Percentiles rank a stretch among this genome's conserved stretches.
Evolutionary conservation across 2,329 filamentous ascomycete genomes (phyloP).

Genomic region (Trichoderma polysporum): DNA sequence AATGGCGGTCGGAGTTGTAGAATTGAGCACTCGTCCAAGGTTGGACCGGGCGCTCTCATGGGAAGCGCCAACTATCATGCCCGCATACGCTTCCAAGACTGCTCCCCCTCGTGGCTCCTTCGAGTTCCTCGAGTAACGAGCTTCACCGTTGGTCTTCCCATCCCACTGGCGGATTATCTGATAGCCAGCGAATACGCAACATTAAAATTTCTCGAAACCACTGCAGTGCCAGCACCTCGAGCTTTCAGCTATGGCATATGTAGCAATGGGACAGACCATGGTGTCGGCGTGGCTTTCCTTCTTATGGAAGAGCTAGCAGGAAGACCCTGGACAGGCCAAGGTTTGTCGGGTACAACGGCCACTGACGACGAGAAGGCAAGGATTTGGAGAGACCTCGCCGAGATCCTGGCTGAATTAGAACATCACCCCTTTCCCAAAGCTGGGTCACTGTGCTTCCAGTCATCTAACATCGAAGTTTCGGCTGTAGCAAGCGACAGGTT

Average conservation of each 20-base stretch:
- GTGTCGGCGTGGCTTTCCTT: slow-evolving; percentile 32
- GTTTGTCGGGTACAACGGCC: neutral
- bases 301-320: slow-evolving; percentile 32
- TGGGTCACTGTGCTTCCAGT: slow-evolving; percentile 27
- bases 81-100: slow-evolving; percentile 31
- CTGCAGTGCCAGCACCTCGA: slow-evolving; percentile 31
- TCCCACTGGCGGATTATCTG: slow-evolving; percentile 30
- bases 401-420: slow-evolving; percentile 31
- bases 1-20: slow-evolving; percentile 20
- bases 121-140: slow-evolving; percentile 27
- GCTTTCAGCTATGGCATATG: slow-evolving; percentile 29
- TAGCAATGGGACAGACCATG: slow-evolving; percentile 24
- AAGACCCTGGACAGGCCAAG: slow-evolving; percentile 25
- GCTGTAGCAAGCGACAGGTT: slow-evolving; percentile 33
- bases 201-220: slow-evolving; percentile 35
- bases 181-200: slow-evolving; percentile 35
- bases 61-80: slow-evolving; percentile 33
- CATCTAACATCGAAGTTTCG: slow-evolving; percentile 23
- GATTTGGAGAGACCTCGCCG: slow-evolving; percentile 29
- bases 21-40: slow-evolving; percentile 20
- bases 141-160: slow-evolving; percentile 21
- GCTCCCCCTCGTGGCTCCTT: slow-evolving; percentile 30
- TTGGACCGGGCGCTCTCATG: slow-evolving; percentile 26
- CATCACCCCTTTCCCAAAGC: slow-evolving; percentile 28
- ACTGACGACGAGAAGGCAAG: slow-evolving; percentile 23